A percentile compares a stretch with the other conserved stretches of the same genome.
Conservation (phyloP, 2,329 filamentous ascomycete species). For the Fusarium chlamydosporum region DNA sequence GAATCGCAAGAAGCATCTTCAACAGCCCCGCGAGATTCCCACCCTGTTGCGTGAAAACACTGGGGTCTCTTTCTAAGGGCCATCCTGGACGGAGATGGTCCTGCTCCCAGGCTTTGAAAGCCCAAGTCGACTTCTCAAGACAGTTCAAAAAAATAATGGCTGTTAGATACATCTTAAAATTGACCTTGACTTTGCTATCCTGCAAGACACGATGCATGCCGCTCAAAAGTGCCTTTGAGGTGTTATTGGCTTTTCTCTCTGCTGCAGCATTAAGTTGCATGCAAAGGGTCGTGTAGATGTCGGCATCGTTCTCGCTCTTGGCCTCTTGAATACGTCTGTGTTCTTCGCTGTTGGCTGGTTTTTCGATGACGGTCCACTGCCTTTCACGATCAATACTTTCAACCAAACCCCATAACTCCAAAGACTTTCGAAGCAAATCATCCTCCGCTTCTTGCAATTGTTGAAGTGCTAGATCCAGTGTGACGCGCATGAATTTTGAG, state of each 20-base stretch:
- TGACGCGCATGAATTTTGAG: constrained; percentile 71
- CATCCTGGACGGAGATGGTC: constrained; percentile 70
- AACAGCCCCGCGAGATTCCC: constrained; percentile 70
- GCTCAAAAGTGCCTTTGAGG: constrained; percentile 70
- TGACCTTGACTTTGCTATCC: constrained; percentile 71
- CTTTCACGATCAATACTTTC: constrained; percentile 76
- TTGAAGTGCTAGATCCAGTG: constrained; percentile 67
- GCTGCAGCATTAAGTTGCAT: constrained; percentile 75
- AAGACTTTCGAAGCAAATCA: constrained; percentile 68
- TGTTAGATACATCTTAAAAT: constrained; percentile 73
- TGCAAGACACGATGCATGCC: constrained; percentile 73
- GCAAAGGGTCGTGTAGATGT: constrained; percentile 72
- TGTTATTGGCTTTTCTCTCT: constrained; percentile 73
- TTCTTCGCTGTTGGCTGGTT: constrained; percentile 59
- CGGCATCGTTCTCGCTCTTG: constrained; percentile 64
- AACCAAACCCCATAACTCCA: constrained; percentile 75
- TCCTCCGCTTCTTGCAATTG: constrained; percentile 65
- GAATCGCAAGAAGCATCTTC: constrained; percentile 73
- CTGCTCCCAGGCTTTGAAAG: constrained; percentile 77
- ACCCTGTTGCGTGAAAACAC: constrained; percentile 71
- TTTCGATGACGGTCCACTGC: constrained; percentile 70
- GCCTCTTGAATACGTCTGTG: constrained; percentile 65
- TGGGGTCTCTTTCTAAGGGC: constrained; percentile 71
- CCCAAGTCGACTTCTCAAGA: constrained; percentile 77
- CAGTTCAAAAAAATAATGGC: constrained; percentile 75